These are phyloP conservation scores for Pichia phayaonensis DNA, from an alignment of 805 yeast genomes.

Conservation along the genomic window DNA sequence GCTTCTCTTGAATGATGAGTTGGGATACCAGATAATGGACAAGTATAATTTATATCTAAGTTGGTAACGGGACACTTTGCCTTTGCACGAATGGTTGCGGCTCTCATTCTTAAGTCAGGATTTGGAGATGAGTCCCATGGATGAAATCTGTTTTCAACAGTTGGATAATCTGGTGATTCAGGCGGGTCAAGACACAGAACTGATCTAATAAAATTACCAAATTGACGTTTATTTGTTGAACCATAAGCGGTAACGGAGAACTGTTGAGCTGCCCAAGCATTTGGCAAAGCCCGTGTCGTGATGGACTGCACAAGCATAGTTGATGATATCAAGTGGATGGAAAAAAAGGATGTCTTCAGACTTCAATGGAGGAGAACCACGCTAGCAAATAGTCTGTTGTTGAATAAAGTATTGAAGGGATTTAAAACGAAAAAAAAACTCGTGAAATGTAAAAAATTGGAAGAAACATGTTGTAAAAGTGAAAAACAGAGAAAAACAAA, in stretches of 20 bases:
- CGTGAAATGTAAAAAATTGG: background rate
- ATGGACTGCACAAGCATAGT: background rate
- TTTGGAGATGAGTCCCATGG: conserved; percentile 92
- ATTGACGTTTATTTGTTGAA: conserved; percentile 10
- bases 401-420: background rate
- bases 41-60: conserved; percentile 70
- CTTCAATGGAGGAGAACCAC: background rate
- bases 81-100: conserved; percentile 79
- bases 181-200: conserved; percentile 50
- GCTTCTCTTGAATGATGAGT: conserved; percentile 89
- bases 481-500: background rate
- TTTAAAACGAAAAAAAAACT: background rate
- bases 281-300: background rate
- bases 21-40: conserved; percentile 94
- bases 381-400: background rate
- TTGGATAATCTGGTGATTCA: conserved; percentile 57
- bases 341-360: background rate
- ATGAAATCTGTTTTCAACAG: conserved; percentile 66
- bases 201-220: conserved; percentile 30
- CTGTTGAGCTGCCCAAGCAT: background rate
- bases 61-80: conserved; percentile 90
- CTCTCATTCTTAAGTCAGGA: conserved; percentile 80
- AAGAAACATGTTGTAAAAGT: background rate
- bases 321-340: background rate
- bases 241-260: background rate